Conservation (phyloP, 129 eudicot genomes). For the Tagetes erecta region DNA sequence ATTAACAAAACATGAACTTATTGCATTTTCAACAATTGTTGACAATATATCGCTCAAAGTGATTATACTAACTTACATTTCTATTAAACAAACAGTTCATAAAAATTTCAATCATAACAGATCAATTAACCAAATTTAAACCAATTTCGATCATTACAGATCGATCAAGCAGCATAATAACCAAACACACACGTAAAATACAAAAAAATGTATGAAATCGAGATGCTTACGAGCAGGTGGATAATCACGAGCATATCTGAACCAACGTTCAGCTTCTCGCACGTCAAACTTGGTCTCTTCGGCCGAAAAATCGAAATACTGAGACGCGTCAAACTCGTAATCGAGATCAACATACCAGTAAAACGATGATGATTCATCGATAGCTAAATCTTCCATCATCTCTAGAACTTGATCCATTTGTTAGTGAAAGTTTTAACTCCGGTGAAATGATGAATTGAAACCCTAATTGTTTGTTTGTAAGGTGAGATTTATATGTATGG, state of each 20-base stretch:
- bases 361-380: slow-evolving; percentile 20
- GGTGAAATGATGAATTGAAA: neutral
- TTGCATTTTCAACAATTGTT: neutral
- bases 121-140: neutral
- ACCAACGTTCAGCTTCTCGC: slow-evolving; percentile 68
- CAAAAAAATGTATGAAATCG: neutral
- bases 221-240: slow-evolving; percentile 75
- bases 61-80: neutral
- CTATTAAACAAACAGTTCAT: neutral
- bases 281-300: slow-evolving; percentile 51
- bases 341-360: slow-evolving; percentile 39
- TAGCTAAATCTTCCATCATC: slow-evolving; percentile 37
- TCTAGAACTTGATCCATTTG: slow-evolving; percentile 33
- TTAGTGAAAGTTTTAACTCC: neutral
- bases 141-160: neutral
- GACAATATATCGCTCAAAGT: too few species aligned
- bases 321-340: slow-evolving; percentile 78
- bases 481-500: slow-evolving; percentile 18
- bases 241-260: slow-evolving; percentile 45
- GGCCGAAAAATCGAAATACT: slow-evolving; percentile 56
- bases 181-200: neutral
- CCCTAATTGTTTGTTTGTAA: slow-evolving; percentile 19
- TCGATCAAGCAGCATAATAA: neutral
- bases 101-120: neutral
- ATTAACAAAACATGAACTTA: neutral